Percentiles rank a stretch among this genome's conserved stretches.
These are phyloP conservation scores for Candida jianshihensis DNA, from an alignment of 805 yeast species.

Conservation along the genomic window DNA sequence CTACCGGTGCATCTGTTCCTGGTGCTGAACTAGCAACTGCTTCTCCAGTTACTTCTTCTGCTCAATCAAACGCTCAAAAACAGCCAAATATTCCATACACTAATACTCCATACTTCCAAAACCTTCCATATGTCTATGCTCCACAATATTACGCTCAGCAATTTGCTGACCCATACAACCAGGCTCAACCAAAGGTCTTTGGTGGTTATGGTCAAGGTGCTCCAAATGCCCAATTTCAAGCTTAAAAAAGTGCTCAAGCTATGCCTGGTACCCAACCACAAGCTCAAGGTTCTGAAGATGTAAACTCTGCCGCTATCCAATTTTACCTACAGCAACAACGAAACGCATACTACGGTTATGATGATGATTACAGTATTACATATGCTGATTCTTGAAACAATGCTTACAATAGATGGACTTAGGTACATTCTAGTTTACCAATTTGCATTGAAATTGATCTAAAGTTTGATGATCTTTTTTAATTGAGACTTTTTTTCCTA, in stretches of 20 bases:
- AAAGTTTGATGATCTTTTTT: neutral
- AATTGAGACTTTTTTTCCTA: neutral
- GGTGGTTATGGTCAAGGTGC: constrained; percentile 7
- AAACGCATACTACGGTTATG: constrained; percentile 14
- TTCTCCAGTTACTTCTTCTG: constrained; percentile 23
- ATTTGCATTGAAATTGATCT: no score
- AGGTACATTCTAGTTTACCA: neutral
- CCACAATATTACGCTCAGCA: constrained; percentile 14
- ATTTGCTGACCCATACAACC: constrained; percentile 8
- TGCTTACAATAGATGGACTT: constrained; percentile 9
- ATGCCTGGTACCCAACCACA: constrained; percentile 6
- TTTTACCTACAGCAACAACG: constrained; percentile 20
- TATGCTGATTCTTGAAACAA: constrained; percentile 9
- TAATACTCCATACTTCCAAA: constrained; percentile 11
- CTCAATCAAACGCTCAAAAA: constrained; percentile 22
- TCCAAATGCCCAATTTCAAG: constrained; percentile 6
- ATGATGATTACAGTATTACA: constrained; percentile 9
- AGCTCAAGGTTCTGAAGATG: constrained; percentile 12
- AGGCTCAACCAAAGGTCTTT: constrained; percentile 16
- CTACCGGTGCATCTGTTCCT: constrained; percentile 9
- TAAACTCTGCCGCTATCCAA: constrained; percentile 17
- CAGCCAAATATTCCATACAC: constrained; percentile 19
- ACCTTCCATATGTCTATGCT: constrained; percentile 22
- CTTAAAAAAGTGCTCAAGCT: constrained; percentile 4
- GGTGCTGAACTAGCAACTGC: constrained; percentile 16